Base-by-base conservation (phyloP, 78 protist species). In the Speleostelium caveatum region DNA sequence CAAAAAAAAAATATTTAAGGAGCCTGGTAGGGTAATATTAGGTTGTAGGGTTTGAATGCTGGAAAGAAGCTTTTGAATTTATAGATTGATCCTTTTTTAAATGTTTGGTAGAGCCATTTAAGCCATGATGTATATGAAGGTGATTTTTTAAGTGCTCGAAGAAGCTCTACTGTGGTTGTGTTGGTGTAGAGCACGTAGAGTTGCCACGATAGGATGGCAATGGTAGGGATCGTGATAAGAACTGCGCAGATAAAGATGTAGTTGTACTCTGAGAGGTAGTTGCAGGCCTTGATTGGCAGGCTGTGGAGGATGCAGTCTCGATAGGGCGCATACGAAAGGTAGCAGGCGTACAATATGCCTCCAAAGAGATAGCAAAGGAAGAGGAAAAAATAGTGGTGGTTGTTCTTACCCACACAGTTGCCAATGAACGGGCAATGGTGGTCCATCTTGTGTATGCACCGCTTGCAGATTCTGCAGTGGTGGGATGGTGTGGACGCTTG, bases 381-480 rank as follows among this genome's bases (percentile, higher is more conserved):
- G n/a, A 45, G 1, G 12, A 55, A n/a, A 38, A 80, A 80, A 26
- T 80, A 56, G n/a, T 38, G 56, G 26, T 68, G 77, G 45, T 80
- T 80, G 14, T 49, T 35, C 1, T 5, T 36, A 36, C 89, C 77
- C 12, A 80, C 75, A 68, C 89, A 80, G 26, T 66, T 80, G 7
- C 41, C 8, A 28, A 71, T 42, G 28, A 67, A 80, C 16, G 89
- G 89, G 41, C 89, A 80, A 41, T 80, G 89, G 56, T 80, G 89
- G 58, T 80, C 89, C 77, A 80, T 80, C 1, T 24, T n/a, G 39
- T 68, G 51, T 26, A 30, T 19, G 35, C 89, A 80, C 53, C 89
- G 35, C 30, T 80, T 80, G 56, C 89, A 80, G 4, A 80, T 68
- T 30, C 38, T 65, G 41, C 89, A 80, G 68, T 80, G 89, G 28